Conservation (phyloP, 139 green algal species). For the Chlorella vulgaris region DNA sequence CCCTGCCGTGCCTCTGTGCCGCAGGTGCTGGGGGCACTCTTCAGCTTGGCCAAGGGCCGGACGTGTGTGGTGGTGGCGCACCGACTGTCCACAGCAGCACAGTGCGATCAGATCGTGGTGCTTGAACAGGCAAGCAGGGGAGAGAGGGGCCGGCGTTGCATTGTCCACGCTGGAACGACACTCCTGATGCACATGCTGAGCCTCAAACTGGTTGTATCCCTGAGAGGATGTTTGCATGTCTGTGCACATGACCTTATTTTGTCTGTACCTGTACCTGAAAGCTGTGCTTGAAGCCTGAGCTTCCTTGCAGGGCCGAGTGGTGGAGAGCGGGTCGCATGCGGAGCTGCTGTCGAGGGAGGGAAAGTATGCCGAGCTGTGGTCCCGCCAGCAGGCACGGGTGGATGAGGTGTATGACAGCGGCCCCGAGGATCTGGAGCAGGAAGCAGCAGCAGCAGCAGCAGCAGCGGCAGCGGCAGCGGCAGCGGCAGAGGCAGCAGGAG, state of each 20-base stretch:
- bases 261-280: too few relatives aligned
- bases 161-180: too few relatives aligned
- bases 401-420: slow-evolving; percentile 54
- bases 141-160: too few relatives aligned
- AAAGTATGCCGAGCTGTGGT: slow-evolving; percentile 83
- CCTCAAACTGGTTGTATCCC: too few relatives aligned
- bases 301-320: slow-evolving; percentile 62
- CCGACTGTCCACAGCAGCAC: slow-evolving; percentile 88
- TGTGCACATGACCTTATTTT: too few relatives aligned
- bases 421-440: not conserved
- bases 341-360: slow-evolving; percentile 73
- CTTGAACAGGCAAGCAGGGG: slow-evolving; percentile 61
- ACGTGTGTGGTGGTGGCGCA: slow-evolving; percentile 97
- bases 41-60: slow-evolving; percentile 60
- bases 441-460: not conserved
- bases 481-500: not conserved
- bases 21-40: slow-evolving; percentile 58
- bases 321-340: slow-evolving; percentile 81
- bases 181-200: too few relatives aligned
- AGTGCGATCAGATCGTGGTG: slow-evolving; percentile 91
- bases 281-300: too few relatives aligned
- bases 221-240: not conserved
- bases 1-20: slow-evolving; percentile 19
- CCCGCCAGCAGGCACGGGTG: slow-evolving; percentile 48
- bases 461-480: not conserved